Percentiles rank a stretch among this genome's conserved stretches.
These are phyloP conservation scores for Pseudovirgaria hyperparasitica DNA, from an alignment of 2,329 filamentous ascomycete species.

Conservation along the genomic window DNA sequence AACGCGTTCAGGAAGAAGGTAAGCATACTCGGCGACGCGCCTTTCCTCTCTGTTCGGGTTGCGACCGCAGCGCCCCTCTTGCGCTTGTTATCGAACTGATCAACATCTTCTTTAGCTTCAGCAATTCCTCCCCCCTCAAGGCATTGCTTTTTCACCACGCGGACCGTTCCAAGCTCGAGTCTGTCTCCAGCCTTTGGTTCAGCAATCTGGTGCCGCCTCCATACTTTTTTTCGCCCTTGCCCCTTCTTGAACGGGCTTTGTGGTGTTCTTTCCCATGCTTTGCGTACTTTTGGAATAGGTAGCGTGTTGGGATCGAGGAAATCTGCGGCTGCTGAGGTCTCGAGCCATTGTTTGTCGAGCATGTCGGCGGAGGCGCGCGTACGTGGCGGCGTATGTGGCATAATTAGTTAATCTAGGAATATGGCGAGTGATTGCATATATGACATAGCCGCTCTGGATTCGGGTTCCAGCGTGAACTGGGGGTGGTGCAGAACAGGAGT, in stretches of 20 bases:
- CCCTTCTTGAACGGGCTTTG: constrained; percentile 24
- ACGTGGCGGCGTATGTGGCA: constrained; percentile 15
- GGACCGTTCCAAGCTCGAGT: background rate
- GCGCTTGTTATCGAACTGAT: too few relatives aligned
- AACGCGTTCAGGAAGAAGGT: background rate
- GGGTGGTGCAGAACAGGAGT: background rate
- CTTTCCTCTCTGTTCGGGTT: constrained; percentile 20
- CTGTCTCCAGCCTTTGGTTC: background rate
- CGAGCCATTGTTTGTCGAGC: constrained; percentile 27
- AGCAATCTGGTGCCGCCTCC: constrained; percentile 27
- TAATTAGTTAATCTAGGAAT: background rate
- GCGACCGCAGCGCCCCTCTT: constrained; percentile 29
- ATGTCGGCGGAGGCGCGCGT: constrained; percentile 15
- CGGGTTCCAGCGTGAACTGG: background rate
- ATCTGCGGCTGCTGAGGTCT: constrained; percentile 27
- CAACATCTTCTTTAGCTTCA: too few relatives aligned
- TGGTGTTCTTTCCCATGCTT: constrained; percentile 37
- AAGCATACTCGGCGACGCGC: constrained; percentile 19
- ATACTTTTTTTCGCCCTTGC: constrained; percentile 32
- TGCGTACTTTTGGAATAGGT: constrained; percentile 28
- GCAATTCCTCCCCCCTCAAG: too few relatives aligned
- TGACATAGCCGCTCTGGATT: too few relatives aligned
- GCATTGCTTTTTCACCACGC: too few relatives aligned
- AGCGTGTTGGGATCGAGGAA: constrained; percentile 28
- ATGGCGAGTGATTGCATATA: too few relatives aligned